phyloP scores from a whole-genome alignment of 2,329 filamentous ascomycete species.

The Fusarium pseudoanthophilum region DNA sequence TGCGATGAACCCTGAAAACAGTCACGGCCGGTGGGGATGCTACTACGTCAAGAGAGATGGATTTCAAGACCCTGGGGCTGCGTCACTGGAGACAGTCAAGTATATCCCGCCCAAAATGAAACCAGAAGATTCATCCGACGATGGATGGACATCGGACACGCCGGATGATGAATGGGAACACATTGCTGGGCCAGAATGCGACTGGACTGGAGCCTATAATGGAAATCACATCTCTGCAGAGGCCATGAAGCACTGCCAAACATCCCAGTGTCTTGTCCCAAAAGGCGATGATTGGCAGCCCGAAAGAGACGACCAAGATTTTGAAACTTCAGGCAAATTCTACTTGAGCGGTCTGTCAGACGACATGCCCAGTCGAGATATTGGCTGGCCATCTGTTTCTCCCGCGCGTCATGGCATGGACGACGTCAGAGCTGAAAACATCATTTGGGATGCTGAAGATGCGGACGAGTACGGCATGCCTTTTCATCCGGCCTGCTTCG shows the following conservation, averaged over 20 bases:
- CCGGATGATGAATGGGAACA: conserved; percentile 34
- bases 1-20: background rate
- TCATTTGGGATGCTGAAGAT: background rate
- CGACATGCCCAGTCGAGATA: conserved; percentile 21
- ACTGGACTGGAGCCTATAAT: conserved; percentile 19
- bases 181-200: conserved; percentile 37
- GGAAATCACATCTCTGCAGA: conserved; percentile 40
- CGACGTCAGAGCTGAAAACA: background rate
- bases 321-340: conserved; percentile 24
- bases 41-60: background rate
- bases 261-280: conserved; percentile 40
- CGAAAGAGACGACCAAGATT: conserved; percentile 31
- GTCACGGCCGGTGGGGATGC: background rate
- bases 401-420: conserved; percentile 21
- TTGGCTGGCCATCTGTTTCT: background rate
- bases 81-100: background rate
- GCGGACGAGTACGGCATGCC: conserved; percentile 28
- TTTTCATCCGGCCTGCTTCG: conserved; percentile 47
- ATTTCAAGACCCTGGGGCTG: background rate
- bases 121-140: background rate
- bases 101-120: background rate
- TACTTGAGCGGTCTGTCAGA: conserved; percentile 38
- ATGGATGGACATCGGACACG: background rate
- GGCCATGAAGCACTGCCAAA: conserved; percentile 44
- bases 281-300: conserved; percentile 33